Conservation (phyloP, 2,329 filamentous ascomycete genomes). For the Knoxdaviesia capensis region DNA sequence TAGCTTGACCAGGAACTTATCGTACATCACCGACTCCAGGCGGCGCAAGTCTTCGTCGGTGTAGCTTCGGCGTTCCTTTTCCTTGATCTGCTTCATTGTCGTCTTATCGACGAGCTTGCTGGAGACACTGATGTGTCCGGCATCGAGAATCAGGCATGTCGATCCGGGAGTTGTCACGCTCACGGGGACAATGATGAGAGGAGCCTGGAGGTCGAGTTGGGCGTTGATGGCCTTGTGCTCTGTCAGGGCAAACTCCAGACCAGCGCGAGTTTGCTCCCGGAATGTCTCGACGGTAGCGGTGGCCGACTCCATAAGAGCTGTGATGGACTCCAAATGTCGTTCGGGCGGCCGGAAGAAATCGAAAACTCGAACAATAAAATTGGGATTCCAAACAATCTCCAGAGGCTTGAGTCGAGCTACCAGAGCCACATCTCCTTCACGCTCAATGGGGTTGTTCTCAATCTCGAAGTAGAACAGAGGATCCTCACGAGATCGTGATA, state of each 20-base stretch:
- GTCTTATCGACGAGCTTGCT: slow-evolving; percentile 84
- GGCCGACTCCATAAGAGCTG: slow-evolving; percentile 83
- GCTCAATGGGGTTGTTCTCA: slow-evolving; percentile 88
- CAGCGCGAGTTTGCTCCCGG: slow-evolving; percentile 84
- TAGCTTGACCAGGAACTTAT: slow-evolving; percentile 84
- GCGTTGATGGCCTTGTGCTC: slow-evolving; percentile 98
- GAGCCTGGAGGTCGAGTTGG: slow-evolving; percentile 84
- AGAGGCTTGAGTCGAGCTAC: slow-evolving; percentile 85
- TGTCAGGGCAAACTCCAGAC: slow-evolving; percentile 85
- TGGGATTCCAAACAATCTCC: slow-evolving; percentile 94
- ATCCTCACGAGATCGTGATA: slow-evolving; percentile 23
- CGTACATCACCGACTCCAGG: slow-evolving; percentile 89
- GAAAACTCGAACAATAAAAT: slow-evolving; percentile 72
- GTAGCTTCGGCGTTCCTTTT: slow-evolving; percentile 73
- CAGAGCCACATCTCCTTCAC: slow-evolving; percentile 74
- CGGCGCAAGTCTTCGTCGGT: slow-evolving; percentile 75
- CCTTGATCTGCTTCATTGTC: slow-evolving; percentile 77
- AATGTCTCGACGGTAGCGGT: slow-evolving; percentile 90
- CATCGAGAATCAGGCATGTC: slow-evolving; percentile 84
- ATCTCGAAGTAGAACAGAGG: slow-evolving; percentile 85
- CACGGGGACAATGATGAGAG: slow-evolving; percentile 88
- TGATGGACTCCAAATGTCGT: slow-evolving; percentile 95
- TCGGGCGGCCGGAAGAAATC: slow-evolving; percentile 95
- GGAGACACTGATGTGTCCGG: slow-evolving; percentile 84
- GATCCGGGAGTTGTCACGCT: slow-evolving; percentile 66